Base-by-base conservation (phyloP, 2,329 filamentous ascomycete species). In the Colletotrichum sp. region DNA sequence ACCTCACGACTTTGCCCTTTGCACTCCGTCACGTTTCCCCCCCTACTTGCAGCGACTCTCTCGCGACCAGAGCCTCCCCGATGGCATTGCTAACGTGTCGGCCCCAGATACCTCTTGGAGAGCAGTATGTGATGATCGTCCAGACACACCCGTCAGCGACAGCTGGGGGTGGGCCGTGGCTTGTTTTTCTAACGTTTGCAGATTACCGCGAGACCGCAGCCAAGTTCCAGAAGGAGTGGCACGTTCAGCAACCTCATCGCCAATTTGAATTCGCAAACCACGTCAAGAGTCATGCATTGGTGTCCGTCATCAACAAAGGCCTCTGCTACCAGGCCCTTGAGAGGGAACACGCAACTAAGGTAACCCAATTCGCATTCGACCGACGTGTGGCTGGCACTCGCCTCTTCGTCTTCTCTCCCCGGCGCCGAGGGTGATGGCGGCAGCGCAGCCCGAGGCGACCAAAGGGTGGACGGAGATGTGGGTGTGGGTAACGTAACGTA, bases 181-280 rank as follows among this genome's bases (percentile, higher is more conserved):
- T 69, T 61, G n/a, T 52, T 63, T 70, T 66, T 69, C 72, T 73
- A 32, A 76, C 74, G 52, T 38, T 67, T 74, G 48, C 86, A 93
- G 92, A 93, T 86, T 93, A 92, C 86, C 89, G 90, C 84, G 92
- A 93, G 83, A 92, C 92, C 58, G 92, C 92, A 71, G 89, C 91
- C 85, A 92, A 92, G 82, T 90, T 93, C 79, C 91, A 93, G 81
- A 93, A 93, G 82, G 92, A 93, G 86, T 93, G 92, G 92, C 89
- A 92, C 84, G 86, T 92, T 78, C 86, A 88, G 80, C 87, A 91
- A 83, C 92, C 92, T 80, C 91, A 93, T 82, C 88, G 89, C 80
- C 87, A 92, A 76, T 90, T 93, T 77, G 87, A 89, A 76, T 93
- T 93, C 84, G 92, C 92, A 82, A 90, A 88, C 81, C 89, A 93